A percentile compares a stretch with the other conserved stretches of the same genome.
These are phyloP conservation scores for Cladosporium sp. DNA, from an alignment of 2,329 filamentous ascomycete genomes.

Conservation along the genomic window DNA sequence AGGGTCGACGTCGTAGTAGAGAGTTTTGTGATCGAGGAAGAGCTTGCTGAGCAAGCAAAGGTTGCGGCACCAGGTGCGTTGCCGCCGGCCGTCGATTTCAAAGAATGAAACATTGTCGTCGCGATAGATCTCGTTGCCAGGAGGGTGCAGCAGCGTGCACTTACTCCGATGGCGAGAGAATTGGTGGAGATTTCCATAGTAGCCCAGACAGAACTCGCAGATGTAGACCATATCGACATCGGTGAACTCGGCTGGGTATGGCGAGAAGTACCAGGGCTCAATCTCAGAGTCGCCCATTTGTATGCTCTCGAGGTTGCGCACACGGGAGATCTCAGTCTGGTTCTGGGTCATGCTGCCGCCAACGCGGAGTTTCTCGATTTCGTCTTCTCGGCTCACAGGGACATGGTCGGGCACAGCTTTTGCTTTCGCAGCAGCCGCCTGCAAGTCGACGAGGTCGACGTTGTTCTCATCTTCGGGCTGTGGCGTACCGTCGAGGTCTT, in stretches of 20 bases:
- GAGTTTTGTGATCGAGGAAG: conserved; percentile 95
- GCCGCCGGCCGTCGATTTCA: conserved; percentile 91
- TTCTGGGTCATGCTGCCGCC: conserved; percentile 99
- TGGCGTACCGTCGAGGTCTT: conserved; percentile 51
- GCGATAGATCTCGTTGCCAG: conserved; percentile 96
- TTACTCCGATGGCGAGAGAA: conserved; percentile 86
- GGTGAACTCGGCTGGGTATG: conserved; percentile 86
- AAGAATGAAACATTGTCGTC: conserved; percentile 94
- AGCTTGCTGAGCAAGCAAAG: conserved; percentile 92
- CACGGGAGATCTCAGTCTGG: conserved; percentile 91
- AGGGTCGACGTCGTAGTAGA: conserved; percentile 99
- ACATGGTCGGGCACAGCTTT: conserved; percentile 53
- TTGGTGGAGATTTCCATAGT: conserved; percentile 79
- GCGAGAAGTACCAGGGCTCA: conserved; percentile 98
- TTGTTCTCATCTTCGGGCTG: conserved; percentile 54
- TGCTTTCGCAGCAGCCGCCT: conserved; percentile 53
- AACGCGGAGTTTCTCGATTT: conserved; percentile 93
- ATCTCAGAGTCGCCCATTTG: conserved; percentile 92
- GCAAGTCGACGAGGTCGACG: conserved; percentile 53
- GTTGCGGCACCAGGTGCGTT: conserved; percentile 95
- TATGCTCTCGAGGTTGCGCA: conserved; percentile 89
- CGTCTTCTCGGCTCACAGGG: conserved; percentile 75
- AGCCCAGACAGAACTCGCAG: conserved; percentile 94
- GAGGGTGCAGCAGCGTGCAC: conserved; percentile 87
- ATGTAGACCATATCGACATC: conserved; percentile 91